A percentile compares a stretch with the other conserved stretches of the same genome.
phyloP scores from a whole-genome alignment of 129 eudicot genomes.

The Deinandra increscens region DNA sequence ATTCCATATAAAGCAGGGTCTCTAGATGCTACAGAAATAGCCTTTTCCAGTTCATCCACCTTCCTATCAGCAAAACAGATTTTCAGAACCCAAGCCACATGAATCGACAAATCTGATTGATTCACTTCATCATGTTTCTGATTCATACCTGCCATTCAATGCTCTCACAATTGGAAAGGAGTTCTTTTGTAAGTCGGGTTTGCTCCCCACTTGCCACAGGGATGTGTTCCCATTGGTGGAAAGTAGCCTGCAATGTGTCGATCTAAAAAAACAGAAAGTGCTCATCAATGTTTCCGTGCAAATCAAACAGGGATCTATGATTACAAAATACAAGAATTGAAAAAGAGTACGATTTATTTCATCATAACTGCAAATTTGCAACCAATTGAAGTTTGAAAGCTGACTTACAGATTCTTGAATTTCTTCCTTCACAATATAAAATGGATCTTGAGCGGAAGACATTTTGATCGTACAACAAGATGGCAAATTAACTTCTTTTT shows the following conservation, averaged over 20 bases:
- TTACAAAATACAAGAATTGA: neutral
- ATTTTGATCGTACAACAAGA: conserved; percentile 22
- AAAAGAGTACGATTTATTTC: no score
- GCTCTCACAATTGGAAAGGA: conserved; percentile 70
- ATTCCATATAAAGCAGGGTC: conserved; percentile 66
- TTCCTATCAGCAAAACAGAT: conserved; percentile 53
- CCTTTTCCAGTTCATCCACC: conserved; percentile 79
- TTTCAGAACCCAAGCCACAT: conserved; percentile 30
- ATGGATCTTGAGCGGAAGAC: conserved; percentile 89
- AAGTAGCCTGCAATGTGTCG: conserved; percentile 66
- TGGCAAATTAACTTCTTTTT: conserved; percentile 7
- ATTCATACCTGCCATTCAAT: conserved; percentile 86
- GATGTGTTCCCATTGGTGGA: conserved; percentile 67
- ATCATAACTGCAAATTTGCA: conserved; percentile 7
- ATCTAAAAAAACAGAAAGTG: conserved; percentile 33
- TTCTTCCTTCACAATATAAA: conserved; percentile 80
- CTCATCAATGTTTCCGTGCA: no score
- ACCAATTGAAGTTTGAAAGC: neutral
- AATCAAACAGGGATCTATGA: conserved; percentile 9
- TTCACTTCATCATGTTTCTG: neutral
- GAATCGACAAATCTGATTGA: neutral
- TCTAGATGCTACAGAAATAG: conserved; percentile 65
- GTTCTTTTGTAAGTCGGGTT: conserved; percentile 48
- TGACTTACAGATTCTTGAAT: conserved; percentile 78
- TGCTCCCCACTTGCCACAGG: conserved; percentile 43